A percentile compares a stretch with the other conserved stretches of the same genome.
Evolutionary conservation across 331 rosid genomes (phyloP).

Genomic region (Spiraea crenata): DNA sequence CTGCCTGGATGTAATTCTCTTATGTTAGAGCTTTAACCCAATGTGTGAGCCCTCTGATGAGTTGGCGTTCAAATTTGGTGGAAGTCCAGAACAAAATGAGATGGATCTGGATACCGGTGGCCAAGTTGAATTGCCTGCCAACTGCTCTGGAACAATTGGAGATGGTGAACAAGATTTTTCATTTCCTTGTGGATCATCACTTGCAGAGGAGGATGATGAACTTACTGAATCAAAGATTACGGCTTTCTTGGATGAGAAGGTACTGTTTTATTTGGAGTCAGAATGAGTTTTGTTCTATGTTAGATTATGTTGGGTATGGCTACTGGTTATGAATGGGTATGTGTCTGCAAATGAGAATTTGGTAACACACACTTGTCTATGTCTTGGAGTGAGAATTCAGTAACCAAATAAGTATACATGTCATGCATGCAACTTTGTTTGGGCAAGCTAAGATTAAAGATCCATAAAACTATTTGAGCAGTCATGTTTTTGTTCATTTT

Average conservation of each 20-base stretch:
- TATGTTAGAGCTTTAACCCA: slow-evolving; percentile 81
- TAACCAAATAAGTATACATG: neutral
- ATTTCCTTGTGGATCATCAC: slow-evolving; percentile 63
- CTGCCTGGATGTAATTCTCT: slow-evolving; percentile 4
- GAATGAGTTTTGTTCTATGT: neutral
- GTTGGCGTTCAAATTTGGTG: slow-evolving; percentile 63
- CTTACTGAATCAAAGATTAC: slow-evolving; percentile 88
- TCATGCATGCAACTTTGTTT: neutral
- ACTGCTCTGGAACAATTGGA: slow-evolving; percentile 37
- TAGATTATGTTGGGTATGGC: neutral
- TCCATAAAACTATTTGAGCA: neutral
- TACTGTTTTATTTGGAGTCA: slow-evolving; percentile 31
- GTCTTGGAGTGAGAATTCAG: neutral
- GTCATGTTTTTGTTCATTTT: slow-evolving; percentile 13
- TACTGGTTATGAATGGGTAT: neutral
- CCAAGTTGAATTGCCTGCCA: slow-evolving; percentile 38
- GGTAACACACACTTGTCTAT: no score
- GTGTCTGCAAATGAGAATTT: neutral
- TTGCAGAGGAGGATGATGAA: slow-evolving; percentile 89
- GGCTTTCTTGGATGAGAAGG: slow-evolving; percentile 97
- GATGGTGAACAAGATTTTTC: slow-evolving; percentile 57
- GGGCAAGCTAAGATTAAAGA: neutral
- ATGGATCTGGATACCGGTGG: slow-evolving; percentile 31
- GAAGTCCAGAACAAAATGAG: slow-evolving; percentile 47
- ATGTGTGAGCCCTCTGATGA: slow-evolving; percentile 86